Conservation (phyloP, 225 moss, liverwort and hornwort genomes). For the Polytrichum commune region DNA sequence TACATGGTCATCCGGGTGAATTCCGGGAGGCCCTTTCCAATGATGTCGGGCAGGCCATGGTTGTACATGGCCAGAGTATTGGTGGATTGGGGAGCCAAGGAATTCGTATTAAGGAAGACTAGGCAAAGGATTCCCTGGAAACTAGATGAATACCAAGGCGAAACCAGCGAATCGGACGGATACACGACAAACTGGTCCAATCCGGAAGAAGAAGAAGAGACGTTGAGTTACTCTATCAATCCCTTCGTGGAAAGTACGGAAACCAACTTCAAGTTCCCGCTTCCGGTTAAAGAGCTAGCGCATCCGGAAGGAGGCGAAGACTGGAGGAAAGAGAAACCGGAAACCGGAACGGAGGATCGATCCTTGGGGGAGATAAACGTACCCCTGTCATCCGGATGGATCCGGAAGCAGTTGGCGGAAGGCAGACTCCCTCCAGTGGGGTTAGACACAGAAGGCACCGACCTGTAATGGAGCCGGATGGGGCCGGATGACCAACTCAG, state of each 20-base stretch:
- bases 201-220: not conserved
- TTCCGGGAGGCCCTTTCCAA: not conserved
- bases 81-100: not conserved
- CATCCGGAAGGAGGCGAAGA: not conserved
- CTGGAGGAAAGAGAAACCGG: not conserved
- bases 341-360: slow-evolving; percentile 1
- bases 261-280: not conserved
- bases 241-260: not conserved
- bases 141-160: not conserved
- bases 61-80: not conserved
- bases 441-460: too few relatives aligned
- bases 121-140: not conserved
- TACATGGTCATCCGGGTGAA: not conserved
- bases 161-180: slow-evolving; percentile 5
- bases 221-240: too few relatives aligned
- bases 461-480: too few relatives aligned
- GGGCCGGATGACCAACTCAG: too few relatives aligned
- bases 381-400: not conserved
- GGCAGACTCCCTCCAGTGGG: not conserved
- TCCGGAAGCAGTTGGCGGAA: not conserved
- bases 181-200: slow-evolving; percentile 5
- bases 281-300: too few relatives aligned
- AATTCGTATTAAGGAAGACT: not conserved
- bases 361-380: slow-evolving; percentile 8
- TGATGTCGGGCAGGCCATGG: not conserved